Conservation (phyloP, 2,329 filamentous ascomycete genomes). For the Trichoderma sp. region DNA sequence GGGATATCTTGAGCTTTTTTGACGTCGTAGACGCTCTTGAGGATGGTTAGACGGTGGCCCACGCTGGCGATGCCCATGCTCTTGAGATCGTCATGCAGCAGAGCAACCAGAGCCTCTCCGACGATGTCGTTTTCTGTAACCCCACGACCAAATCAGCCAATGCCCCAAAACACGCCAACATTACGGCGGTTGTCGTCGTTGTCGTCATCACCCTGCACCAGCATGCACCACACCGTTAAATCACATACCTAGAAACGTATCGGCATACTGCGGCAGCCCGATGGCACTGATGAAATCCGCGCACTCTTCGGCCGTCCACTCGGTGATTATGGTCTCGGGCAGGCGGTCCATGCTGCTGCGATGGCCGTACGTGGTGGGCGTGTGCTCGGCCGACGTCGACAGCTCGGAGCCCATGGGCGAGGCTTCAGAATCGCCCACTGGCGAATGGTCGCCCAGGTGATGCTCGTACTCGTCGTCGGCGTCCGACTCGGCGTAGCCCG, state of each 20-base stretch:
- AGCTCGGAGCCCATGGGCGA: constrained; percentile 71
- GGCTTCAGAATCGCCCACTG: constrained; percentile 64
- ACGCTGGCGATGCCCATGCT: constrained; percentile 92
- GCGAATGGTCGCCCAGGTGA: constrained; percentile 64
- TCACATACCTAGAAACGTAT: constrained; percentile 74
- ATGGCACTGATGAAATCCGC: constrained; percentile 82
- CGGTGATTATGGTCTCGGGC: constrained; percentile 71
- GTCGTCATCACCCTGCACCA: neutral
- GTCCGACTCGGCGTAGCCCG: constrained; percentile 74
- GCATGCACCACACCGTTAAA: constrained; percentile 47
- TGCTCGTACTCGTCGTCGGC: constrained; percentile 82
- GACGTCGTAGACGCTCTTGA: constrained; percentile 94
- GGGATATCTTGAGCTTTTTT: constrained; percentile 92
- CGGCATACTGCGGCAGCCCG: constrained; percentile 77
- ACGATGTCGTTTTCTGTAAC: constrained; percentile 83
- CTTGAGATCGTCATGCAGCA: constrained; percentile 90
- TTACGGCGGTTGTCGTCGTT: constrained; percentile 29
- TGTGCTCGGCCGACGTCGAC: constrained; percentile 67
- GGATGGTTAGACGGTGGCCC: constrained; percentile 87
- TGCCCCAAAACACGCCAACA: constrained; percentile 22
- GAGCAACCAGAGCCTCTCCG: constrained; percentile 81
- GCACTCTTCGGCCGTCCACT: constrained; percentile 83
- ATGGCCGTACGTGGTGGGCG: constrained; percentile 73
- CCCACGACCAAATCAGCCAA: constrained; percentile 23
- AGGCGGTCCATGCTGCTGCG: constrained; percentile 61